Base-by-base conservation (phyloP, 129 eudicot species). In the Lactuca sativa region DNA sequence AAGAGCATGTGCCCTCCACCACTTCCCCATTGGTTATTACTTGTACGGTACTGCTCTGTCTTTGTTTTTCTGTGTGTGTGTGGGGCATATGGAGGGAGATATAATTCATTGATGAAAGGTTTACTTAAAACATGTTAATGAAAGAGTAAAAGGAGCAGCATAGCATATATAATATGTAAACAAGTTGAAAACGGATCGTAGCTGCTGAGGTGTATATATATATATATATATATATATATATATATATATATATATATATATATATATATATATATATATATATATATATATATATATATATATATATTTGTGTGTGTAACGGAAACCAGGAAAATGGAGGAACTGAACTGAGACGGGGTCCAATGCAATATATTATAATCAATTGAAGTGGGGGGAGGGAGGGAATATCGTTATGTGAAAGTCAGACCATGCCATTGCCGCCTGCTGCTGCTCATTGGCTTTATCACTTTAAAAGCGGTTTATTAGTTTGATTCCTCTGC, bases 1-100 rank as follows among this genome's bases (percentile, higher is more conserved):
- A 13, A 21, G 48, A 17, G 8, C 69, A 64, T 64, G 69, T 64
- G 69, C 56, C 40, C 21, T 10, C 69, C 69, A 64, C 69, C 56
- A 54, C 54, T 25, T 47, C 7, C n/a, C 69, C 25, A 6, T 9
- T 64, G 18, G 14, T 47, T 64, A 64, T 33, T 6, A 43, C 40
- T 5, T 64, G 69, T 64, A 62, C 67, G 67, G 52, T 62, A 62
- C 9, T 62, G n/a, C 15, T 31, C 9, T 62, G 21, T 18, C 21
- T 18, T 18, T 18, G 21, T 18, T 18, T 18, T 18, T 18, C 0
- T 18, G 21, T 18, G 21, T 18, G 21, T 18, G n/a, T n/a, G n/a
- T n/a, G n/a, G 21, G 21, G 67, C 67, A 37, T 51, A 62, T 62
- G 67, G 51, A 15, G 33, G 21, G 12, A 18, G 9, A 17, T 30